These are phyloP conservation scores for Boletellus emodensis DNA, from an alignment of 768 basidiomycete species.

Conservation along the genomic window DNA sequence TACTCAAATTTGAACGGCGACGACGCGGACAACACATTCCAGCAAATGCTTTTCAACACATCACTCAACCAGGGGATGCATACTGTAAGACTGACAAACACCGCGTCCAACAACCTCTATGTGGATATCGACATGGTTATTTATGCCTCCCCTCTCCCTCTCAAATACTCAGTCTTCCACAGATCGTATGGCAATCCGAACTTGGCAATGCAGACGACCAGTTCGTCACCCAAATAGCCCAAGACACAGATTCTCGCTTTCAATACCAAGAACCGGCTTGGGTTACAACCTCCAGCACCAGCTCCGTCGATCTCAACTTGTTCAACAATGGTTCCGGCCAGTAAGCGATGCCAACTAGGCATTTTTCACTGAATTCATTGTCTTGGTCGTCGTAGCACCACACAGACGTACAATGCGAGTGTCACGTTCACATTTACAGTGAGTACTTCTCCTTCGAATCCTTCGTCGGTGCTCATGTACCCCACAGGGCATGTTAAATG, in stretches of 20 bases:
- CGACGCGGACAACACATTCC: conserved; percentile 29
- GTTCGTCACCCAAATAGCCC: conserved; percentile 15
- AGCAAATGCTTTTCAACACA: conserved; percentile 38
- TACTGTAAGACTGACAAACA: conserved; percentile 31
- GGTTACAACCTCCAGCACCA: conserved; percentile 27
- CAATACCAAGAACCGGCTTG: conserved; percentile 37
- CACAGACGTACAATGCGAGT: conserved; percentile 32
- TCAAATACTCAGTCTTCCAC: neutral
- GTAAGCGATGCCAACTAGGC: conserved; percentile 18
- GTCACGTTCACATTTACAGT: conserved; percentile 41
- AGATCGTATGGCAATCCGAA: conserved; percentile 31
- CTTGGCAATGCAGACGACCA: conserved; percentile 15
- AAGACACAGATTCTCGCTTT: conserved; percentile 40
- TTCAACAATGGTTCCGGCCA: conserved; percentile 44
- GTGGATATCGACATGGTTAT: conserved; percentile 47
- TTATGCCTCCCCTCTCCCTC: neutral
- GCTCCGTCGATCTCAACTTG: conserved; percentile 30
- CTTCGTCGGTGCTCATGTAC: conserved; percentile 4
- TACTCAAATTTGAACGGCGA: conserved; percentile 30
- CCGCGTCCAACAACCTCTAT: conserved; percentile 29
- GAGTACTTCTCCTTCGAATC: conserved; percentile 6
- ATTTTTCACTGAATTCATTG: neutral
- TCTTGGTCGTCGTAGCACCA: conserved; percentile 27
- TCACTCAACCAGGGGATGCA: conserved; percentile 36
- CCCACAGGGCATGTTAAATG: conserved; percentile 17